Base-by-base conservation (phyloP, 306 rosid genomes). In the Cucumis melo region DNA sequence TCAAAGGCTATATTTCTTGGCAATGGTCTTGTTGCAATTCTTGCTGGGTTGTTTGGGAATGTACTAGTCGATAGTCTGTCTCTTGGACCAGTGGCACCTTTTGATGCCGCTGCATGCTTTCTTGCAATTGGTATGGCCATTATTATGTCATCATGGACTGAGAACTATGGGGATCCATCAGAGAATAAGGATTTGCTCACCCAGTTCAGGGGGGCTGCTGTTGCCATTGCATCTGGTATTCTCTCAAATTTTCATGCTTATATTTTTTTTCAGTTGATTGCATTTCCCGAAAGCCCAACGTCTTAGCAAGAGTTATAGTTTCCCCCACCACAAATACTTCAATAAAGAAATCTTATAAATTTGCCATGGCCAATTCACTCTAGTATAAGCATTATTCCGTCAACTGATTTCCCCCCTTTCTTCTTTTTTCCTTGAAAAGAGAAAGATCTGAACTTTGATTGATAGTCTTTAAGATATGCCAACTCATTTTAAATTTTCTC, bases 91-190 rank as follows among this genome's bases (percentile, higher is more conserved):
- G 98, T 95, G 77, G 91, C 99, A 39, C 99, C 99, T 81, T 92
- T 95, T 82, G 99, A 95, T 79, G 99, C 97, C 73, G 99, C 99
- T 82, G 86, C 97, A 9, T 92, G 98, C 87, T 92, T 95, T 83
- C 92, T 92, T 76, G 96, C 96, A 54, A 85, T 92, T 82, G 98
- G 99, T 73, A 90, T 92, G 99, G 89, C 88, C 72, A 9, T 95
- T 80, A 92, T 92, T 83, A 56, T 92, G 79, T 84, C 87, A 79
- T 76, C 97, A 39, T 95, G 99, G 99, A 58, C 90, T 36, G 99
- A 95, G 85, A 95, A 92, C 81, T 90, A 61, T 77, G 99, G 98
- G 39, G 97, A 90, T 77, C 77, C 92, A 79, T 85, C 99, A 17
- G 97, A 92, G 48, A 92, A 23, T 85, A 95, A 92, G 91, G 90